These are phyloP conservation scores for Rhodotorula diobovata DNA, from an alignment of 768 basidiomycete species.

Conservation along the genomic window DNA sequence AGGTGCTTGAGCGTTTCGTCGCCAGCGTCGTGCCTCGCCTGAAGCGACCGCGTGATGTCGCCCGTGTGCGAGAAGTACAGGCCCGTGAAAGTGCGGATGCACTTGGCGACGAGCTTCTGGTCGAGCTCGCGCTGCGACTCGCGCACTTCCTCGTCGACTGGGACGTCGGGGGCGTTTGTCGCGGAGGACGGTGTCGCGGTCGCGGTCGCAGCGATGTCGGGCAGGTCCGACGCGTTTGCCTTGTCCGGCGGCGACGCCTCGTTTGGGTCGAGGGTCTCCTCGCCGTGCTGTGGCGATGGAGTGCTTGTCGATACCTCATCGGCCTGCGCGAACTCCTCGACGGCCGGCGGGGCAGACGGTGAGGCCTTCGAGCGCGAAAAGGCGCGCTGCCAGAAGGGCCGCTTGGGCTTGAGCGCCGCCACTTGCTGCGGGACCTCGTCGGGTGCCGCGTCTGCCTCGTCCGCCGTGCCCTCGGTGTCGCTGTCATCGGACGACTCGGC, in stretches of 20 bases:
- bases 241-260: background rate
- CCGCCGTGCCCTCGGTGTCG: constrained; percentile 9
- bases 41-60: constrained; percentile 28
- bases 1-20: constrained; percentile 46
- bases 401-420: background rate
- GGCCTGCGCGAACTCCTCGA: background rate
- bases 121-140: constrained; percentile 36
- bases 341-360: background rate
- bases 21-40: constrained; percentile 19
- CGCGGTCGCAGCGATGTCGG: constrained; percentile 4
- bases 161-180: background rate
- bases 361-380: constrained; percentile 3
- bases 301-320: background rate
- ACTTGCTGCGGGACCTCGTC: background rate
- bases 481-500: background rate
- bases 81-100: constrained; percentile 7
- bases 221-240: background rate
- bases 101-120: constrained; percentile 40
- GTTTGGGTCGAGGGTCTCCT: constrained; percentile 2
- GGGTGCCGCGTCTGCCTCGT: constrained; percentile 21
- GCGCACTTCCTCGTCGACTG: background rate
- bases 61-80: constrained; percentile 28
- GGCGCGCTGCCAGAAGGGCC: constrained; percentile 23
- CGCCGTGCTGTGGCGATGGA: background rate
- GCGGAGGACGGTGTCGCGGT: background rate